Evolutionary conservation across 2,329 filamentous ascomycete species (phyloP).

Genomic region (Sporothrix protearum): DNA sequence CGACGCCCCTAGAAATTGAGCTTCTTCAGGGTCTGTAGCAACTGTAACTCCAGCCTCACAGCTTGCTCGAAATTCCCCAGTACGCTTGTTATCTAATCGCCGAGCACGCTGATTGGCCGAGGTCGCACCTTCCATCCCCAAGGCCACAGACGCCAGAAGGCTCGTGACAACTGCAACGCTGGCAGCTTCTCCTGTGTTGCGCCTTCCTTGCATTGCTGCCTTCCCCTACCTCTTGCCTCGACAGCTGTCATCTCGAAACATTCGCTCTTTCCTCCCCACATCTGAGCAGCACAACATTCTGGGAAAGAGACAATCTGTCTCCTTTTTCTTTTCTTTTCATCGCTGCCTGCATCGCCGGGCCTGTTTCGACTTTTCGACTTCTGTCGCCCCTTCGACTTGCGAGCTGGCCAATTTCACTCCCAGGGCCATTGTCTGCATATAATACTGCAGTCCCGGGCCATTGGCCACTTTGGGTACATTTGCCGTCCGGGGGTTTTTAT

Average conservation of each 20-base stretch:
- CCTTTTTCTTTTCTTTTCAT: not conserved
- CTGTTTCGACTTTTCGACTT: not conserved
- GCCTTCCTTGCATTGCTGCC: not conserved
- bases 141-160: slow-evolving; percentile 1
- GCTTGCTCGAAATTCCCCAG: not conserved
- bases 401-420: slow-evolving; percentile 3
- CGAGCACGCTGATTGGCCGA: slow-evolving; percentile 21
- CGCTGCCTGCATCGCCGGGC: not conserved
- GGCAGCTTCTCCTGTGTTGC: slow-evolving; percentile 23
- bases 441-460: not conserved
- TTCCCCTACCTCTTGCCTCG: slow-evolving; percentile 5
- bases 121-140: not conserved
- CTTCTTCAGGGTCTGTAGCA: not conserved
- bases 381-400: not conserved
- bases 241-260: slow-evolving; percentile 21
- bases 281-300: not conserved
- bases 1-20: not conserved
- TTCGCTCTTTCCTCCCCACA: not conserved
- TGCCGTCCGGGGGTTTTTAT: not conserved
- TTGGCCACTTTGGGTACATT: slow-evolving; percentile 15
- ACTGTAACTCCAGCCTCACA: not conserved
- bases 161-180: slow-evolving; percentile 29
- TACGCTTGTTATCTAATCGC: slow-evolving; percentile 17
- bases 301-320: not conserved
- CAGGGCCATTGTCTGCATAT: not conserved